Base-by-base conservation (phyloP, 2,329 filamentous ascomycete genomes). In the Colletotrichum abscissum region DNA sequence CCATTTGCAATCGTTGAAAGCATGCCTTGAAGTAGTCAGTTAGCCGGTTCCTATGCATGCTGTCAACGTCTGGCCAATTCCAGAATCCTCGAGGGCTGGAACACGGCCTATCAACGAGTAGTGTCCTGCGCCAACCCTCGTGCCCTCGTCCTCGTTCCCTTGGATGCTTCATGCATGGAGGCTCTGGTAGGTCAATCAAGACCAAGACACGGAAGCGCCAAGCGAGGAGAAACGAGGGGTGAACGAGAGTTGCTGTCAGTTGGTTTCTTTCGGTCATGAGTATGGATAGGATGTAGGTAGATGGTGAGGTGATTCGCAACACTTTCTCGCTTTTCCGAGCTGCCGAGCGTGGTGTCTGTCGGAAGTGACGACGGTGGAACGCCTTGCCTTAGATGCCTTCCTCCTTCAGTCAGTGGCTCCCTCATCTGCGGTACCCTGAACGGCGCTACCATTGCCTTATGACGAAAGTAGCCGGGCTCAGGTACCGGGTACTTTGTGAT, bases 311-410 rank as follows among this genome's bases (percentile, higher is more conserved):
- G 55, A 56, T 55, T 66, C 38, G 60, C 62, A 42, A 54, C 33
- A 30, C 42, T 71, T 56, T 59, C 63, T 73, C 70, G 60, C 49
- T 64, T 57, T 71, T 73, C 71, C 71, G 67, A 73, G 66, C 33
- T 55, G 60, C 71, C 67, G 67, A 71, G 67, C 46, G 59, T 49
- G 62, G 60, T 54, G 52, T 62, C 35, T 49, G 42, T 71, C 67
- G 71, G 60, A 71, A 66, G 56, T 71, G 67, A 73, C 63, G 46
- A 69, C 6, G 9, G n/a, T n/a, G 26, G 26, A 42, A 42, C 38
- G 38, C 16, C 7, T 19, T 42, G 19, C 38, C 38, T 42, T 42
- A 42, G 38, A 42, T 38, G 14, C 12, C 24, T n/a, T 54, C 60
- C 60, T 63, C 46, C n/a, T 49, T 28, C 63, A 56, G 19, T 30